Base-by-base conservation (phyloP, 352 stramenopile genomes). In the Phytophthora constricta region DNA sequence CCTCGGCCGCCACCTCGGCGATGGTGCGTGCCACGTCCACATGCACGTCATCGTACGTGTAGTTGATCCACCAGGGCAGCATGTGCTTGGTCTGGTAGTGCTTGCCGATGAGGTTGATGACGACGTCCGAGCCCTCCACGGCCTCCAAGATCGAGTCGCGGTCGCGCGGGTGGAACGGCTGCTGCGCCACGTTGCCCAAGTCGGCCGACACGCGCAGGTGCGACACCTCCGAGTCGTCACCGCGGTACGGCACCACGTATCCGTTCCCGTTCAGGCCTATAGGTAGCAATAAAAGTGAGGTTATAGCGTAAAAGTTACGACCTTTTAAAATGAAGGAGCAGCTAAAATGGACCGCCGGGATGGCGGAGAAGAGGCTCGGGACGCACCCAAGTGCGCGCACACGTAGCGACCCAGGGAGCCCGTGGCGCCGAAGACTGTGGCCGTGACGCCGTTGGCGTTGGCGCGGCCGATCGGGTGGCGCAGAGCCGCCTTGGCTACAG, bases 61-160 rank as follows among this genome's bases (percentile, higher is more conserved):
- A 99, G 80, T 98, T 93, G 88, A 96, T 97, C 86, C 89, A 96
- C 87, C 86, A 96, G 22, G 91, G 90, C 39, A 98, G 74, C 3
- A 98, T 76, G 74, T 98, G 89, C 80, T 97, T 98, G 31, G 97
- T 99, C 78, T 99, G 95, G 76, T 99, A 99, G 78, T 98, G 86
- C 72, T 99, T 99, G 48, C 97, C 97, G 52, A 99, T 90, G 11
- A 99, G 64, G 79, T 99, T 99, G 70, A 99, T 95, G 33, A 99
- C 97, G 62, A 98, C 82, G 66, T 99, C 96, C 31, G 90, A 93
- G 77, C 96, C 92, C 26, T 89, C 72, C 39, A 99, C 93, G 1
- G 95, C 86, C 37, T 98, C 79, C 39, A 84, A 78, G 51, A 99
- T 98, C 48, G 90, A 97, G 53, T 98, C 92, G 46, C 88, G 80